phyloP scores from a whole-genome alignment of 129 eudicot species.

The Glebionis coronaria region DNA sequence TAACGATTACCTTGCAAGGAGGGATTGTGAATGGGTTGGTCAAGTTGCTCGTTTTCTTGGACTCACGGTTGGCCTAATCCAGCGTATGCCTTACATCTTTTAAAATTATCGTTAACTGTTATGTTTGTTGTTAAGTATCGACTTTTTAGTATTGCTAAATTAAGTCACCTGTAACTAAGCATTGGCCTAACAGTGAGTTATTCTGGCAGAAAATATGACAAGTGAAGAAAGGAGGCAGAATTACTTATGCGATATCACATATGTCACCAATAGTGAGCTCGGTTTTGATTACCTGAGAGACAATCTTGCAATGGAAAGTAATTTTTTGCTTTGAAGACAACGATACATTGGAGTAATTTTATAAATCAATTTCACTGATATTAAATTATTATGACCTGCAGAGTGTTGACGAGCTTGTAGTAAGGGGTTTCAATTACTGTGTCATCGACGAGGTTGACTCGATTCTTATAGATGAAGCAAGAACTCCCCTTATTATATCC shows the following conservation, averaged over 20 bases:
- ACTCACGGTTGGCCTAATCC: constrained; percentile 93
- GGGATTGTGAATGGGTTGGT: constrained; percentile 99
- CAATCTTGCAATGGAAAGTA: constrained; percentile 99
- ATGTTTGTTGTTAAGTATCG: constrained; percentile 8
- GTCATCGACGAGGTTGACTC: constrained; percentile 99
- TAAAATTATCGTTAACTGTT: background rate
- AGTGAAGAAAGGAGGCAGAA: constrained; percentile 97
- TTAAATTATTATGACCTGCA: constrained; percentile 43
- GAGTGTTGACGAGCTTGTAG: constrained; percentile 94
- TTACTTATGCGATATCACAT: constrained; percentile 97
- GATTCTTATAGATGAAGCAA: constrained; percentile 96
- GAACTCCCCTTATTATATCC: constrained; percentile 99
- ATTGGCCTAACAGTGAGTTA: constrained; percentile 23
- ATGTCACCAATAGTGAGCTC: constrained; percentile 98
- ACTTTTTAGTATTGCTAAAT: no score
- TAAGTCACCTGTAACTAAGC: no score
- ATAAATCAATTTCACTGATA: constrained; percentile 10
- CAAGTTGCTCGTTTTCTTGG: constrained; percentile 99
- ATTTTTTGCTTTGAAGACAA: constrained; percentile 33
- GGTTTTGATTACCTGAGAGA: constrained; percentile 99
- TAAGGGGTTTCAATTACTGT: constrained; percentile 90
- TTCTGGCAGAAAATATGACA: constrained; percentile 88
- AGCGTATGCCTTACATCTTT: constrained; percentile 59
- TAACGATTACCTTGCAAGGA: constrained; percentile 93
- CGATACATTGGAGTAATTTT: background rate